Base-by-base conservation (phyloP, 2,329 filamentous ascomycete species). In the Fusarium circinatum region DNA sequence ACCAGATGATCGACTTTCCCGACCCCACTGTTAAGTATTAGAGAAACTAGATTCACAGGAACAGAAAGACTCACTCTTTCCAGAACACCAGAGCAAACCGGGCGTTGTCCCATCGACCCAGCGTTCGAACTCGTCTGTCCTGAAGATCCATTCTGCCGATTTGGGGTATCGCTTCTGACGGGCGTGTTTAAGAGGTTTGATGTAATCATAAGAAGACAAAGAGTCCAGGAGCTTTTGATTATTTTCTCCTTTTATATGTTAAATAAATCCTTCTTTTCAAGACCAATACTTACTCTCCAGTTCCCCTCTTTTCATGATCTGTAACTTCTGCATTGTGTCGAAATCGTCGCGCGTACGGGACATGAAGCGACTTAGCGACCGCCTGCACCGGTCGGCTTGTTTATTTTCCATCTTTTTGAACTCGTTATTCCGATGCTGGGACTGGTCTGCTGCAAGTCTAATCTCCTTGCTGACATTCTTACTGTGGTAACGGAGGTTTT, bases 91-190 rank as follows among this genome's bases (percentile, higher is more conserved):
- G 0, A 82, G 24, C 1, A 62, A 52, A 3, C 75, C 38, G 5
- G 75, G 52, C 3, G 48, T 38, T 4, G 48, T 42, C 10, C 62
- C 69, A 3, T 66, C 22, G 0, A 62, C 22, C 80, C 80, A 83
- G 2, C 59, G 51, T 22, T 57, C 56, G 26, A 81, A 83, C 22
- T 81, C 69, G 0, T 42, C 13, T 0, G 76, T 80, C 5, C 62
- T 6, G 7, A 79, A 77, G 6, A 82, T 55, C 81, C 80, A 80
- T 8, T 68, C 32, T 24, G 78, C 73, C 7, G 80, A 83, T 20
- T 70, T 64, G 5, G 63, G 49, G 17, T 76, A 75, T 2, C 80
- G 76, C 28, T 79, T 81, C 5, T 77, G 70, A 14, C 76, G 73
- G 24, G 70, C 78, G 38, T 80, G 74, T n/a, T 77, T 79, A 3